Evolutionary conservation across 805 yeast genomes (phyloP), one percentile per base, ranked within the genome.

Genomic region (Pachysolen tannophilus): DNA sequence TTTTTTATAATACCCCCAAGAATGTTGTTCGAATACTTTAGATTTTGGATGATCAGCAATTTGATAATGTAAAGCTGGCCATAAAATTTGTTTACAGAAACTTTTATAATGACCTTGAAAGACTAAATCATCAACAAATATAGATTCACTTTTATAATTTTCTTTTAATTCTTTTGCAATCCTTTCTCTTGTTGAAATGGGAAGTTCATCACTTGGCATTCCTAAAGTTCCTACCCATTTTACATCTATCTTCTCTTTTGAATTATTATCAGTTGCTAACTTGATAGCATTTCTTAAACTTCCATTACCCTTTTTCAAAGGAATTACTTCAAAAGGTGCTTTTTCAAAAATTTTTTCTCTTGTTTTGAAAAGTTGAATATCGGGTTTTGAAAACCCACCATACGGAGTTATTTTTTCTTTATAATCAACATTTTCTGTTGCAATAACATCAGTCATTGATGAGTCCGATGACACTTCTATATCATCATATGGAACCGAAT

Each of bases 11-110:
- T 81, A 79, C 18, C 76, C 76, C 95, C 97, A 90, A 1, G 96
- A 85, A 53, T 87, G 94, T 45, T 85, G 96, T 56, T 90, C 96
- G 57, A 90, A 92, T 0, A 94, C 95, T 55, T 87, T 87, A 2
- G 94, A 79, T 46, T 82, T 84, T 34, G 96, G 94, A 51, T 88
- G 80, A 56, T 92, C 97, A 0, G 97, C 97, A 26, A 90, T 84
- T 56, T 90, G 96, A 53, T 92, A 92, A 47, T 75, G 79, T 43
- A 92, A 69, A 2, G 96, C 85, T 21, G 98, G 98, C 97, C 97
- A 92, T 42, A 92, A 63, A 26, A 92, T 84, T 50, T 88, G 94
- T 57, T 92, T 92, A 56, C 97, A 90, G 55, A 82, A 92, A 34
- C 85, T 83, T 39, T 76, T 77, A 56, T 92, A 92, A 52, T 88